phyloP scores from a whole-genome alignment of 2,329 filamentous ascomycete genomes.

The Ophiocordyceps polyrhachis-furcata region DNA sequence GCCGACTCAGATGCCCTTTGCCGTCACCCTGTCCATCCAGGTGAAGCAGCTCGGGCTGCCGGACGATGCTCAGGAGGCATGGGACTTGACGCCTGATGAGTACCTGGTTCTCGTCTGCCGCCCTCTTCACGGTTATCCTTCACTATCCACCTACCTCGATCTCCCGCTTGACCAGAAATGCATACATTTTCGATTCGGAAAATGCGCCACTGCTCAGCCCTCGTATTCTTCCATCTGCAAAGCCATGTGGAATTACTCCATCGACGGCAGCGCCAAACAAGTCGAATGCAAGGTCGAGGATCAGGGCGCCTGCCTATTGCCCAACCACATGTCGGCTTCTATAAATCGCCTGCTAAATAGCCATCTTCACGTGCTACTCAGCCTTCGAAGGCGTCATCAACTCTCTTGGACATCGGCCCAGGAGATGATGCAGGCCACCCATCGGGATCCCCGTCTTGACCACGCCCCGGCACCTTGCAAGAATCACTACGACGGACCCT shows the following conservation, averaged over 20 bases:
- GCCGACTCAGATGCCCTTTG: conserved; percentile 17
- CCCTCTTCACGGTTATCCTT: conserved; percentile 42
- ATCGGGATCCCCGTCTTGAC: no score
- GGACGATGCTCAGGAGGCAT: conserved; percentile 56
- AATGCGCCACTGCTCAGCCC: conserved; percentile 57
- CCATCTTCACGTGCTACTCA: neutral
- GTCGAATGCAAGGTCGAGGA: neutral
- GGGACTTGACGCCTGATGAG: conserved; percentile 47
- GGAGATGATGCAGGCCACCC: neutral
- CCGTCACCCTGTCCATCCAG: conserved; percentile 49
- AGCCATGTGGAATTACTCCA: conserved; percentile 21
- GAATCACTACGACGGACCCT: neutral
- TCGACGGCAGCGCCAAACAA: neutral
- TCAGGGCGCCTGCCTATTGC: neutral
- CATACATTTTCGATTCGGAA: conserved; percentile 44
- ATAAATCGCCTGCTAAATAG: neutral
- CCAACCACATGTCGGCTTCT: neutral
- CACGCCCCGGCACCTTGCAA: no score
- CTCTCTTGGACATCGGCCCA: conserved; percentile 1
- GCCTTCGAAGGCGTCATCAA: neutral
- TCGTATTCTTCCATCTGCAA: conserved; percentile 31
- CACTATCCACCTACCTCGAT: conserved; percentile 33
- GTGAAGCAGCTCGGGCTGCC: conserved; percentile 54
- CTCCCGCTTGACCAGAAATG: conserved; percentile 16
- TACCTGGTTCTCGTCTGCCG: conserved; percentile 59